Base-by-base conservation (phyloP, 2,329 filamentous ascomycete genomes). In the Aspergillus clavatus region DNA sequence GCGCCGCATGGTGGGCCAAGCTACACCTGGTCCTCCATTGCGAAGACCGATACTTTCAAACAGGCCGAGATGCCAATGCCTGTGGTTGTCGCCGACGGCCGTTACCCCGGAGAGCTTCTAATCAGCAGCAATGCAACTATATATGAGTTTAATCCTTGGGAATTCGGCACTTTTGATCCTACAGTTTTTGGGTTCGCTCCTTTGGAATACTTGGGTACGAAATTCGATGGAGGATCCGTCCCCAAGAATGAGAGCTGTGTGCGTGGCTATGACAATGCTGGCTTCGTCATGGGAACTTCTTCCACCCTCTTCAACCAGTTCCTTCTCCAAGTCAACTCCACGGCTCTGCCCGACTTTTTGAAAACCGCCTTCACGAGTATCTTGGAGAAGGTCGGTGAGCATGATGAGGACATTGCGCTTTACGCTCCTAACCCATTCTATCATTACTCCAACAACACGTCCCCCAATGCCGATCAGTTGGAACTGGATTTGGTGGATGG, bases 221-320 rank as follows among this genome's bases (percentile, higher is more conserved):
- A 83, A 55, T 89, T 89, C 62, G 75, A 72, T 23, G 73, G 68
- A 3, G 87, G 87, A n/a, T 59, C 62, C 4, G 65, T 90, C 7
- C 69, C 77, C 0, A 59, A 71, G 7, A 61, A 73, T 43, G 75
- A 78, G 37, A 62, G 69, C n/a, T 95, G 89, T 60, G 76, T 91
- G 10, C 73, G 77, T 3, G 89, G 89, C 1, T 89, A 89, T 52
- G 89, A 95, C 67, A 89, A 90, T 57, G 78, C 78, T 19, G 87
- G 87, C 4, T 95, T 79, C 58, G 74, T 95, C 21, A 88, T 93
- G 81, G 89, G 89, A 26, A 94, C 89, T 0, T 88, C 84, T 23
- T 87, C 83, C 1, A 84, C 85, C 1, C 75, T 95, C 2, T 95
- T 95, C 75, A 95, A 95, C 69, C 74, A 82, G 56, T 78, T 86